phyloP scores from a whole-genome alignment of 495 filamentous ascomycete genomes.

The Aspergillus affinis region DNA sequence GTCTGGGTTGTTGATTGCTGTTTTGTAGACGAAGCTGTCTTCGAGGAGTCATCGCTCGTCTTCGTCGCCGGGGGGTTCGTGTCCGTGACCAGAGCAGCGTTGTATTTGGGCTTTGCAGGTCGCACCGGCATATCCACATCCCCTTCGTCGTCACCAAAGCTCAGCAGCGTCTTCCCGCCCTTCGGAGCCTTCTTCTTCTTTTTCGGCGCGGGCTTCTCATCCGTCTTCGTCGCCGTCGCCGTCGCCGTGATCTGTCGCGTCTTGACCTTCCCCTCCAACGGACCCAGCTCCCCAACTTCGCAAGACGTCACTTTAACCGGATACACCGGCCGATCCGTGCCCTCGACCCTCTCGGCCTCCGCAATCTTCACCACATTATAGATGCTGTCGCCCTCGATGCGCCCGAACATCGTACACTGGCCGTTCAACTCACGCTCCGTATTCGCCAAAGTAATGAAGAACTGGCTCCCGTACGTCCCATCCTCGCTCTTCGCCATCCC shows the following conservation, averaged over 20 bases:
- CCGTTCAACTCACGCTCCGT: slow-evolving; percentile 81
- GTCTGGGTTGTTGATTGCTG: slow-evolving; percentile 13
- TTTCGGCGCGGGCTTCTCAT: slow-evolving; percentile 42
- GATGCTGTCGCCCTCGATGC: slow-evolving; percentile 90
- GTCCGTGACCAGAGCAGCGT: slow-evolving; percentile 72
- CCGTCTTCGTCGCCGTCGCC: slow-evolving; percentile 29
- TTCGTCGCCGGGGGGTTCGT: slow-evolving; percentile 22
- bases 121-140: slow-evolving; percentile 58
- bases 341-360: slow-evolving; percentile 77
- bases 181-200: slow-evolving; percentile 81
- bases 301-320: slow-evolving; percentile 74
- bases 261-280: slow-evolving; percentile 86
- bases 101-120: slow-evolving; percentile 86
- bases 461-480: slow-evolving; percentile 85
- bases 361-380: slow-evolving; percentile 94
- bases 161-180: slow-evolving; percentile 75
- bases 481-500: slow-evolving; percentile 82
- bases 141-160: slow-evolving; percentile 90
- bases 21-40: not conserved
- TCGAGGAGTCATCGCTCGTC: not conserved
- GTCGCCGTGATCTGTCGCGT: slow-evolving; percentile 53
- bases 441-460: slow-evolving; percentile 86
- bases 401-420: slow-evolving; percentile 91
- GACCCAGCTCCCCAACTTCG: slow-evolving; percentile 76
- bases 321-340: slow-evolving; percentile 83